Conservation (phyloP, 352 stramenopile genomes). For the Globisporangium uncinulatum region DNA sequence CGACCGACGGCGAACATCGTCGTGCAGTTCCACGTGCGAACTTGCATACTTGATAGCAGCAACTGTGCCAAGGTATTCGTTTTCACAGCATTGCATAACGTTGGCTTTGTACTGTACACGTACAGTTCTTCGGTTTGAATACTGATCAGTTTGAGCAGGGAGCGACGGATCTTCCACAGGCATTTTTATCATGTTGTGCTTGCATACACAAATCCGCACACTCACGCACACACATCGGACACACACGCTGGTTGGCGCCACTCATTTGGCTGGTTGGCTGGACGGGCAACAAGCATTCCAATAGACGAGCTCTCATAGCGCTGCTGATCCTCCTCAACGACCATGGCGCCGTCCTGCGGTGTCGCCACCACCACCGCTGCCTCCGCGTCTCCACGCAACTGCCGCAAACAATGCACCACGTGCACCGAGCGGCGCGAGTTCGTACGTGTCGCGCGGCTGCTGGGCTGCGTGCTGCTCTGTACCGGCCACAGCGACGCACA, state of each 20-base stretch:
- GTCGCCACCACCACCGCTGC: background rate
- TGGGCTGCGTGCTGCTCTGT: constrained; percentile 8
- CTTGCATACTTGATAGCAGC: background rate
- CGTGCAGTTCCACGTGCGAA: background rate
- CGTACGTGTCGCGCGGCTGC: background rate
- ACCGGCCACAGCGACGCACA: background rate
- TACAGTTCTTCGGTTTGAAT: background rate
- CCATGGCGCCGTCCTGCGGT: constrained; percentile 1
- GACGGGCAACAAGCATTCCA: no score
- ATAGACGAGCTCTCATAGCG: no score
- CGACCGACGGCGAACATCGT: background rate
- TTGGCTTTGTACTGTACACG: no score
- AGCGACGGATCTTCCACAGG: background rate
- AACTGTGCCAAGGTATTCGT: no score
- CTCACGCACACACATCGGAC: no score
- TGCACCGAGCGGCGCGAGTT: constrained; percentile 5
- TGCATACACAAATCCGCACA: no score
- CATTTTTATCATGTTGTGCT: no score
- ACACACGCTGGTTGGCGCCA: no score
- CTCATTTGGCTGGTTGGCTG: no score
- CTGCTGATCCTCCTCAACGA: background rate
- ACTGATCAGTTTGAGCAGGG: background rate
- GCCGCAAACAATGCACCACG: background rate
- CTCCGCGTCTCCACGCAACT: no score
- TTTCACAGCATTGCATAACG: background rate